Evolutionary conservation across 805 yeast genomes (phyloP), one percentile per base, ranked within the genome.

Genomic region (Myxozyma neotropica): DNA sequence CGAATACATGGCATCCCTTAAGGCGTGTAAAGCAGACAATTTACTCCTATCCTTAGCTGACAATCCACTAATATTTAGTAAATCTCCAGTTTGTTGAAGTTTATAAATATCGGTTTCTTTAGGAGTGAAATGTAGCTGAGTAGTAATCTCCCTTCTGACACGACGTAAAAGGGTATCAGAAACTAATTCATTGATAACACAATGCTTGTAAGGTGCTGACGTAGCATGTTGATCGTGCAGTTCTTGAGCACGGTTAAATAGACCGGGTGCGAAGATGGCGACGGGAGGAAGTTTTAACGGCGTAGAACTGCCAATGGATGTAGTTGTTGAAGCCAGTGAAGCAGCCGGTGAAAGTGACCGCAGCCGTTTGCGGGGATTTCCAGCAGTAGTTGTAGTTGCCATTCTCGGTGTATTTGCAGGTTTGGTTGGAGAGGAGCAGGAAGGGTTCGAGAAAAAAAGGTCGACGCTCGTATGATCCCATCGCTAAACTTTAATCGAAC

Each of bases 41-140:
- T 88, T 78, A 5, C 84, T 79, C 24, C 88, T 74, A 71, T 93
- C 96, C 56, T 84, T 82, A 78, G 85, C 80, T 63, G 90, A 83
- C 62, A 94, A 78, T 0, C 97, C 97, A 0, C 94, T 87, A 44
- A 94, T 75, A 72, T 94, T 95, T 43, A 97, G 96, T 67, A 94
- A 80, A 74, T 97, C 71, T 87, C 99, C 75, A 83, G 88, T 77
- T 86, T 97, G 80, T 56, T 72, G 75, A 75, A 85, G 96, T 72
- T 89, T 92, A 74, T 94, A 94, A 64, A 94, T 94, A 71, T 94
- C 99, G 0, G 99, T 94, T 73, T 95, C 99, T 73, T 95, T 94
- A 67, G 86, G 84, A 8, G 98, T 91, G 78, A 95, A 94, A 45
- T 89, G 94, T 62, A 94, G 86, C 69, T 91, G 87, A 1, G 79